Percentiles rank a stretch among this genome's conserved stretches.
These are phyloP conservation scores for Colletotrichum shisoi DNA, from an alignment of 2,329 filamentous ascomycete species.

Conservation along the genomic window DNA sequence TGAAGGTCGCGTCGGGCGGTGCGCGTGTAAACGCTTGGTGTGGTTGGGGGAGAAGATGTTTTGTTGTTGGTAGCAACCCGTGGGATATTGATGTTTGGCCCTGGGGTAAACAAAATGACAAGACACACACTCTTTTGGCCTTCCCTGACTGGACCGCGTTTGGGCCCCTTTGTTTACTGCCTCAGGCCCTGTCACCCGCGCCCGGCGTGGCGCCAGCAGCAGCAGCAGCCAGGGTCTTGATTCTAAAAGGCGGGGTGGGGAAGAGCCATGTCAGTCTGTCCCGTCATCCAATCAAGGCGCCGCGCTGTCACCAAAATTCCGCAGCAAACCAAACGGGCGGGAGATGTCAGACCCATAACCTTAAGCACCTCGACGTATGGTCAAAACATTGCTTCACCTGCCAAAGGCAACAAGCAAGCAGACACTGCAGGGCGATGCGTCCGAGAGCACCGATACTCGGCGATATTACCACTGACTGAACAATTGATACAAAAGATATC, in stretches of 20 bases:
- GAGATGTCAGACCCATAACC: conserved; percentile 7
- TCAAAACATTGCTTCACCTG: background rate
- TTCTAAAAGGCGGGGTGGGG: conserved; percentile 7
- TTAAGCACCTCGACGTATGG: conserved; percentile 7
- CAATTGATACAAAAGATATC: too few relatives aligned
- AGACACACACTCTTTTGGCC: conserved; percentile 18
- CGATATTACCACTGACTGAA: too few relatives aligned
- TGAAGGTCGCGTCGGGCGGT: conserved; percentile 18
- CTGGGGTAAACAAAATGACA: conserved; percentile 34
- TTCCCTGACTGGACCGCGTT: conserved; percentile 36
- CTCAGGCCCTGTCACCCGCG: conserved; percentile 21
- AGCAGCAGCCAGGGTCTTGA: conserved; percentile 4
- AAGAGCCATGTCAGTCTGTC: conserved; percentile 13
- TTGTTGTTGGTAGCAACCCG: conserved; percentile 41
- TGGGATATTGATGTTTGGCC: conserved; percentile 39
- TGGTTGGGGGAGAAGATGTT: conserved; percentile 16
- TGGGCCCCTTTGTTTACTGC: conserved; percentile 37
- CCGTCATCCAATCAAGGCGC: conserved; percentile 31
- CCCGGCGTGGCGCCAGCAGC: conserved; percentile 14
- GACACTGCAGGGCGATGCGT: background rate
- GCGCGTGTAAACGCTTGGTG: conserved; percentile 18
- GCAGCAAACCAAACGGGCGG: conserved; percentile 10
- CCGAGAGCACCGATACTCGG: background rate
- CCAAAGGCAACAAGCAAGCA: background rate
- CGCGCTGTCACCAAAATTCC: conserved; percentile 19